phyloP scores from a whole-genome alignment of 2,329 filamentous ascomycete genomes.

The Colletotrichum gigasporum region DNA sequence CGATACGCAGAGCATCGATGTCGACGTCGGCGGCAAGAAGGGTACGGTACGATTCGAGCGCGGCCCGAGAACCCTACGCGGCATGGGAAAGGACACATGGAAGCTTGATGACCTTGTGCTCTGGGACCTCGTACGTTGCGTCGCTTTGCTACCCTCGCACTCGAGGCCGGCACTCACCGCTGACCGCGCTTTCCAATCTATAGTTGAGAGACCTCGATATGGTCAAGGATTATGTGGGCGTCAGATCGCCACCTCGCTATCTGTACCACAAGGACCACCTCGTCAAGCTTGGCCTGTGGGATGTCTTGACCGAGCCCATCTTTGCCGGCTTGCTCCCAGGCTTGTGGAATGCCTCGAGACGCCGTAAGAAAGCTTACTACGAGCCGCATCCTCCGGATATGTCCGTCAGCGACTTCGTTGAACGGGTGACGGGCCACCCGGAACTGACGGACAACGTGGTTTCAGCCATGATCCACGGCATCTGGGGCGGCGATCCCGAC shows the following conservation, averaged over 20 bases:
- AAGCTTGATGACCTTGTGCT: constrained; percentile 72
- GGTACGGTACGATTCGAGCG: constrained; percentile 78
- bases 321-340: constrained; percentile 43
- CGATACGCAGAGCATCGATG: constrained; percentile 69
- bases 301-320: constrained; percentile 39
- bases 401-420: constrained; percentile 75
- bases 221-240: constrained; percentile 4
- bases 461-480: constrained; percentile 84
- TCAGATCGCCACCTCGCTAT: constrained; percentile 62
- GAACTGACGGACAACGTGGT: constrained; percentile 74
- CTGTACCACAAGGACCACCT: constrained; percentile 87
- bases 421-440: constrained; percentile 59
- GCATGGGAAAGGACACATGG: constrained; percentile 50
- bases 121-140: constrained; percentile 71
- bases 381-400: constrained; percentile 63
- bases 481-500: constrained; percentile 90
- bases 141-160: constrained; percentile 35
- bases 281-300: constrained; percentile 7
- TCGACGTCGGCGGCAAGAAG: constrained; percentile 64
- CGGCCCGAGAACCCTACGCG: constrained; percentile 81
- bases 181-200: not conserved
- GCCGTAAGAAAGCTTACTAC: constrained; percentile 36
- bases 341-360: constrained; percentile 45
- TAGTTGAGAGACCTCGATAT: constrained; percentile 23
- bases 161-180: not conserved